Evolutionary conservation across 345 rosid genomes (phyloP), one percentile per base, ranked within the genome.

Genomic region (Eucalyptus dawsonii): DNA sequence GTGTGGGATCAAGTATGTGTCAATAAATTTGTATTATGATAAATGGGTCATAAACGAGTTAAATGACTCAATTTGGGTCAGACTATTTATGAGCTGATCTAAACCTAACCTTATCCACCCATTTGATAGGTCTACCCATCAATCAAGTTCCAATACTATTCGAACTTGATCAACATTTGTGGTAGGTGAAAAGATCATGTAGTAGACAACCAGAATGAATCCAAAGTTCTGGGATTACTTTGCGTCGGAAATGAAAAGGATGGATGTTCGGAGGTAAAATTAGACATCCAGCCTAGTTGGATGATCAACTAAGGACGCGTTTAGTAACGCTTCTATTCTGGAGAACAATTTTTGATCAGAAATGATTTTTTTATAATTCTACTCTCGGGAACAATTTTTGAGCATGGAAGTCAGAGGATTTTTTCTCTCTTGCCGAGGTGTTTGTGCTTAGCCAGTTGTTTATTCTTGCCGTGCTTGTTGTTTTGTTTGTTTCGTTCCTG

Each of bases 351-450:
- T 51, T 51, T 51, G 0, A 51, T 51, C 9, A 51, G 0, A 51
- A 51, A 6, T 51, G 54, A 7, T n/a, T 51, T 51, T 17, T 51
- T 51, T 51, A 3, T 51, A 51, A 51, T 51, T 51, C 0, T 3
- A 4, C 3, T 3, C 0, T 51, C 4, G 21, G 4, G 4, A 16
- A 51, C 4, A 51, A 51, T 3, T 51, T 51, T 0, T 51, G 0
- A 51, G 56, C 4, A 51, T 45, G 47, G 47, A 45, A 45, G 47
- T 45, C 11, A 4, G 47, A 45, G 11, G 1, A 1, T 9, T 45
- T 45, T 9, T 45, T 45, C 47, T 45, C 47, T 45, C 47, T 45
- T 45, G 47, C 47, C 47, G 11, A 45, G 47, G 47, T 45, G 11
- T 45, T 45, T 45, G 47, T 45, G 47, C 10, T 9, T 45, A 45